Base-by-base conservation (phyloP, 2,329 filamentous ascomycete species). In the Verticillium zaregamsianum region DNA sequence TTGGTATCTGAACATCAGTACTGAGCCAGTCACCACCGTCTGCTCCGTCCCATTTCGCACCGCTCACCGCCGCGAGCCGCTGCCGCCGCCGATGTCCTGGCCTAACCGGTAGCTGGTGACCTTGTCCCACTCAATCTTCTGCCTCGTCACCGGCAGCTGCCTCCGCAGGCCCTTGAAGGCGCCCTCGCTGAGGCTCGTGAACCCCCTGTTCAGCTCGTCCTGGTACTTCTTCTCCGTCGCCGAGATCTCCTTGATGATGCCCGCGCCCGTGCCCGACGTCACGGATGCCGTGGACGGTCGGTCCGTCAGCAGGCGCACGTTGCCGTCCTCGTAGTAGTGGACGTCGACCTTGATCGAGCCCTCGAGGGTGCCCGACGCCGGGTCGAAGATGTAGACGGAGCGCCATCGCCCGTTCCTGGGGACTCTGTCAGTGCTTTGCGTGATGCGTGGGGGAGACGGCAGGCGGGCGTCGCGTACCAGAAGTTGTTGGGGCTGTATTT, bases 91-190 rank as follows among this genome's bases (percentile, higher is more conserved):
- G 74, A 92, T 91, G 72, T 92, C 90, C 76, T 92, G 90, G 31
- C 91, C 90, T 68, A 96, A 81, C 64, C 92, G 84, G 80, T 99
- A 99, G 68, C 92, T 93, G 55, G 92, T 90, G 67, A 99, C 92
- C 82, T 97, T 97, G 77, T 99, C 94, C 95, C 95, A 99, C 79
- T 99, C 95, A 69, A 99, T 94, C 85, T 97, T 97, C 82, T 99
- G 95, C 72, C 95, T 88, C 65, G 95, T 99, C 63, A 99, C 93
- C 0, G 95, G 95, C 73, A 99, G 80, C 79, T 98, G 95, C 77
- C 95, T 87, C 72, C 95, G 87, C 74, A 99, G 78, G 2, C 89
- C 87, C 85, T 98, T 99, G 80, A 99, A 99, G 1, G 93, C 92
- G 11, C 93, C 94, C 79, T 99, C 95, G 71, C 92, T 95, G 73